A percentile compares a stretch with the other conserved stretches of the same genome.
These are phyloP conservation scores for Irpex lacteus DNA, from an alignment of 1,284 basidiomycete species.

Conservation along the genomic window DNA sequence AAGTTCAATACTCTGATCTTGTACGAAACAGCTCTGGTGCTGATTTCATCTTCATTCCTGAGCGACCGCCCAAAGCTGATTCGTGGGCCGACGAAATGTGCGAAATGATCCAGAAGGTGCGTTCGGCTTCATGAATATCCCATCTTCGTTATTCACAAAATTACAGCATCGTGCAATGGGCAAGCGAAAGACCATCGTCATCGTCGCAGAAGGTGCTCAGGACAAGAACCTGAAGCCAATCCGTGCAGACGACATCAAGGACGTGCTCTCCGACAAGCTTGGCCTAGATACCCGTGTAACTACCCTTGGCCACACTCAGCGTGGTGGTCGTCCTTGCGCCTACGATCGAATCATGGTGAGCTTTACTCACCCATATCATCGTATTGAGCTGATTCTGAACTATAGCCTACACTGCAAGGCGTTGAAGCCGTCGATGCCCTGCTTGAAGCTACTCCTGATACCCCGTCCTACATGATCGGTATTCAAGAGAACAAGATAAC, in stretches of 20 bases:
- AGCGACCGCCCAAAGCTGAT: constrained; percentile 76
- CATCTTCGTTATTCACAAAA: neutral
- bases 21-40: constrained; percentile 70
- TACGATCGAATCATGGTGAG: constrained; percentile 88
- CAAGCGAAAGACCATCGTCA: constrained; percentile 98
- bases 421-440: constrained; percentile 91
- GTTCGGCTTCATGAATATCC: constrained; percentile 20
- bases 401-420: constrained; percentile 90
- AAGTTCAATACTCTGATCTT: neutral
- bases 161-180: constrained; percentile 84
- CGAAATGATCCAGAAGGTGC: constrained; percentile 74
- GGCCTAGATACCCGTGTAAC: constrained; percentile 96
- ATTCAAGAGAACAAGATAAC: constrained; percentile 95
- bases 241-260: constrained; percentile 86
- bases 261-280: constrained; percentile 82
- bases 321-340: constrained; percentile 92
- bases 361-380: constrained; percentile 46
- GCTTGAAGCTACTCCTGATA: constrained; percentile 85
- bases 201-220: constrained; percentile 95
- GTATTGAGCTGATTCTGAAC: constrained; percentile 58
- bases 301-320: constrained; percentile 96
- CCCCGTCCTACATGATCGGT: constrained; percentile 97
- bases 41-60: constrained; percentile 97
- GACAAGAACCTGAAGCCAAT: constrained; percentile 90
- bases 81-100: constrained; percentile 95